phyloP scores from a whole-genome alignment of 164 flowering plant genomes.

The Paratinospora sagittata region DNA sequence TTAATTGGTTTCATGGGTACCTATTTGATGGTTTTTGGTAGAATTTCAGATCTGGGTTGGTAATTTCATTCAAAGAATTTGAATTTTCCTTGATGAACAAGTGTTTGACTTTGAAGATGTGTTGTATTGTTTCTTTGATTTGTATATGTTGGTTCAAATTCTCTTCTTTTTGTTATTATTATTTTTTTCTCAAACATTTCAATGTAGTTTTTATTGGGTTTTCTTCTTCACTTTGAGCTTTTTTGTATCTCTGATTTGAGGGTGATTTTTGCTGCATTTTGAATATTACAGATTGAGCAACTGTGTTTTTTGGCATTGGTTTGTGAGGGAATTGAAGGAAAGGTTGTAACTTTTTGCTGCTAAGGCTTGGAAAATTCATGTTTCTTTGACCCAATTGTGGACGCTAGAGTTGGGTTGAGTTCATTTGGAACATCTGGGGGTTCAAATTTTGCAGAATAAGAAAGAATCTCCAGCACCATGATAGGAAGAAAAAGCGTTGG shows the following conservation, averaged over 20 bases:
- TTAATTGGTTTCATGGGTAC: background rate
- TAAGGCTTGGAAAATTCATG: background rate
- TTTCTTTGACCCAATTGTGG: background rate
- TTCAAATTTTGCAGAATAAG: background rate
- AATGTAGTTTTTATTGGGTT: background rate
- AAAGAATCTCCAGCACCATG: slow-evolving; percentile 18
- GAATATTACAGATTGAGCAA: background rate
- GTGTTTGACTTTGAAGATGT: background rate
- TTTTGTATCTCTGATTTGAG: no score
- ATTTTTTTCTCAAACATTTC: no score
- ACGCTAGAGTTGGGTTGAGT: slow-evolving; percentile 7
- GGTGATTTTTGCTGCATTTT: background rate
- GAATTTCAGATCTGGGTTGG: slow-evolving; percentile 5
- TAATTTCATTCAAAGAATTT: background rate
- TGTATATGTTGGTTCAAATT: background rate
- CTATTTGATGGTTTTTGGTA: slow-evolving; percentile 1
- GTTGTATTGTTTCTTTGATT: background rate
- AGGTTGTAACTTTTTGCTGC: background rate
- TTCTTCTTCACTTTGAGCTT: background rate
- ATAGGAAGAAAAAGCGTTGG: slow-evolving; percentile 40
- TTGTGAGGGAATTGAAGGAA: background rate
- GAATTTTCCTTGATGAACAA: background rate
- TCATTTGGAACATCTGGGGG: background rate
- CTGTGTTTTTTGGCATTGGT: background rate
- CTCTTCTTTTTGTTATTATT: no score